phyloP scores from a whole-genome alignment of 345 rosid genomes.

The Eutrema yunnanense region DNA sequence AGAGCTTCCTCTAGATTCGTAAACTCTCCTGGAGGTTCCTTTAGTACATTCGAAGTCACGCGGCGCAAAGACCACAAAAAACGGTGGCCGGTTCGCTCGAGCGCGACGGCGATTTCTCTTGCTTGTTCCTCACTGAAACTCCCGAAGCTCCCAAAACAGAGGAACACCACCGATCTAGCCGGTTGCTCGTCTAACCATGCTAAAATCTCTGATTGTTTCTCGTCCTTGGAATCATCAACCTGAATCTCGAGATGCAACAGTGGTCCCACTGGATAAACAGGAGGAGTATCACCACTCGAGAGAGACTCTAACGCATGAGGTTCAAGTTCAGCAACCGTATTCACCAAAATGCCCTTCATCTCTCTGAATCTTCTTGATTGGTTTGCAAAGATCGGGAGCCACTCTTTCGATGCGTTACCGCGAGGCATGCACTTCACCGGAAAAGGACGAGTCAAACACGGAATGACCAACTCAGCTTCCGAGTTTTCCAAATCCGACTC shows the following conservation, averaged over 20 bases:
- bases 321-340: constrained; percentile 40
- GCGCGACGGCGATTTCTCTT: constrained; percentile 36
- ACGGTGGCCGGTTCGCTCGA: constrained; percentile 33
- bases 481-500: constrained; percentile 27
- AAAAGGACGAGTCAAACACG: constrained; percentile 24
- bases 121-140: constrained; percentile 39
- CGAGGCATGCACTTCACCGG: constrained; percentile 35
- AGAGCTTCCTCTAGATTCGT: constrained; percentile 9
- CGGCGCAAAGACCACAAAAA: constrained; percentile 53
- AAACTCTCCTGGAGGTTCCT: constrained; percentile 14
- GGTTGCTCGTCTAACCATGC: constrained; percentile 52
- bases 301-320: constrained; percentile 22
- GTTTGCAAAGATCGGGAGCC: neutral
- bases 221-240: neutral
- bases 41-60: neutral
- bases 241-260: constrained; percentile 26
- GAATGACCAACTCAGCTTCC: constrained; percentile 20
- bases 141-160: constrained; percentile 63
- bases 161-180: constrained; percentile 38
- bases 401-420: neutral
- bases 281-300: neutral
- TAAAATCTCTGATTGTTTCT: constrained; percentile 15
- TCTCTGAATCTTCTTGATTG: constrained; percentile 9
- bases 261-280: constrained; percentile 45
- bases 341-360: constrained; percentile 39